phyloP scores from a whole-genome alignment of 495 filamentous ascomycete species.

The Lepidopterella palustris region DNA sequence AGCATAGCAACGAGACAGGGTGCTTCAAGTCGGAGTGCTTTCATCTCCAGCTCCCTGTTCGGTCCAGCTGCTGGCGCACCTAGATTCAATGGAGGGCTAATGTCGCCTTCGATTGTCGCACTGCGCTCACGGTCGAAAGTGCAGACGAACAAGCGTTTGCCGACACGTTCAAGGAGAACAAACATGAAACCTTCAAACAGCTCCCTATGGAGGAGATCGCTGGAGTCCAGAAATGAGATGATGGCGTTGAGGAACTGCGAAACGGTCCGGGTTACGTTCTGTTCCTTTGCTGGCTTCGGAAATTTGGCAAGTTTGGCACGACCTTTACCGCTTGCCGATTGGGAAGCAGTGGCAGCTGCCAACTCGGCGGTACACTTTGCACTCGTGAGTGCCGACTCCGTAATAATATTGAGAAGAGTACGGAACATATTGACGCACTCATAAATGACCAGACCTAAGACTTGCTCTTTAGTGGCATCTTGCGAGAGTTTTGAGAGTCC shows the following conservation, averaged over 20 bases:
- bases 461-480: not conserved
- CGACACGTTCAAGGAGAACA: constrained; percentile 27
- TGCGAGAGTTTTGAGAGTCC: constrained; percentile 9
- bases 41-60: constrained; percentile 5
- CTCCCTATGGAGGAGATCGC: constrained; percentile 18
- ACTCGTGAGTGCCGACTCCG: constrained; percentile 5
- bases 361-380: not conserved
- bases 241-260: constrained; percentile 15
- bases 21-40: constrained; percentile 25
- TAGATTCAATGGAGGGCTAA: constrained; percentile 7
- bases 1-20: constrained; percentile 30
- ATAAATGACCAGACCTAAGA: constrained; percentile 11
- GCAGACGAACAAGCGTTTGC: constrained; percentile 25
- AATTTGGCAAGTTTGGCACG: not conserved
- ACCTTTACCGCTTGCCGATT: not conserved
- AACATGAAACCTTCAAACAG: constrained; percentile 37
- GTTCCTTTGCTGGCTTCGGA: not conserved
- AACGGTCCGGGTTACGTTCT: constrained; percentile 1
- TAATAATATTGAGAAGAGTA: constrained; percentile 12
- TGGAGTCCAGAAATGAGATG: constrained; percentile 16
- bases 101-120: constrained; percentile 25
- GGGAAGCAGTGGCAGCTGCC: not conserved
- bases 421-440: constrained; percentile 24
- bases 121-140: constrained; percentile 27
- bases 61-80: not conserved